phyloP scores from a whole-genome alignment of 441 rosid species.

The Corymbia citriodora region DNA sequence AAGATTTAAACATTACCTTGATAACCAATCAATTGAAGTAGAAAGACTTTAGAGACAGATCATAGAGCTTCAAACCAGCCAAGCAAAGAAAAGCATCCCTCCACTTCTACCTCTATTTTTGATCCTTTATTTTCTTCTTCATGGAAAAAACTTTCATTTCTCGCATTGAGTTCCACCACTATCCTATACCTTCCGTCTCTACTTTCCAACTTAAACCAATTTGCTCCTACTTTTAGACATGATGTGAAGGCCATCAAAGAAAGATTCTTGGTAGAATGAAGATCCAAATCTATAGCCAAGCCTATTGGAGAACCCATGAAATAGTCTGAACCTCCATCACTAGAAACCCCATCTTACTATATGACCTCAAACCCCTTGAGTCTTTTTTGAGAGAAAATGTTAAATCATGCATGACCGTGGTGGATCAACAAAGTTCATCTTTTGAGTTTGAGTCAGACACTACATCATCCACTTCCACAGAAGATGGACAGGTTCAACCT shows the following conservation, averaged over 20 bases:
- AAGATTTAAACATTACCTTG: not conserved
- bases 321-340: not conserved
- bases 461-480: not conserved
- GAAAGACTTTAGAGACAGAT: not conserved
- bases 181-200: too few species aligned
- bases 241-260: not conserved
- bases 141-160: too few species aligned
- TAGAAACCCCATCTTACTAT: not conserved
- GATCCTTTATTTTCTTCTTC: not conserved
- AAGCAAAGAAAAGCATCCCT: not conserved
- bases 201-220: too few species aligned
- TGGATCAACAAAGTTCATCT: not conserved
- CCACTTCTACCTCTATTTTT: not conserved
- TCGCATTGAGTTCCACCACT: not conserved
- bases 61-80: fast-evolving
- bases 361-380: not conserved
- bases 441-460: not conserved
- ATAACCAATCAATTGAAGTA: too few species aligned
- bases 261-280: not conserved
- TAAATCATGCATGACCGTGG: not conserved
- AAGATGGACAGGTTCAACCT: too few species aligned
- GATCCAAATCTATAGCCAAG: fast-evolving
- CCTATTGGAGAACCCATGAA: fast-evolving
- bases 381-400: not conserved
- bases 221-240: not conserved